phyloP scores from a whole-genome alignment of 2,329 filamentous ascomycete species.

The Dichotomopilus funicola region DNA sequence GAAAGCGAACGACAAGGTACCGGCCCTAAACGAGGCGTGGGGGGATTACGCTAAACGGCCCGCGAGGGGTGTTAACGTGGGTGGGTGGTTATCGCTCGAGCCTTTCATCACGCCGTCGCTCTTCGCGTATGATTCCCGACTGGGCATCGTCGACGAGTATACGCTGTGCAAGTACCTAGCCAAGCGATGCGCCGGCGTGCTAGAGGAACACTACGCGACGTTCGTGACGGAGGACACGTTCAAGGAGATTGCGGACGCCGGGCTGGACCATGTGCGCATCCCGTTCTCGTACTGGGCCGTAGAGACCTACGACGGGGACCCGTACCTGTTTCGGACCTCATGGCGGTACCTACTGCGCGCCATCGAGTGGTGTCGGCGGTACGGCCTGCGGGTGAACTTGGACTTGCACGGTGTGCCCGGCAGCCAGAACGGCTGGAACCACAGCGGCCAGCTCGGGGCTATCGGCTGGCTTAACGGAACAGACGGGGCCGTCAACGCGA shows the following conservation, averaged over 20 bases:
- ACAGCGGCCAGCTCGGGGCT: slow-evolving; percentile 73
- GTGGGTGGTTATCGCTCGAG: slow-evolving; percentile 89
- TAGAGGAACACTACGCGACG: slow-evolving; percentile 88
- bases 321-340: slow-evolving; percentile 77
- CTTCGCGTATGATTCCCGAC: slow-evolving; percentile 59
- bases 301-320: slow-evolving; percentile 74
- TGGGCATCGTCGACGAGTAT: slow-evolving; percentile 80
- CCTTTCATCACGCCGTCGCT: slow-evolving; percentile 93
- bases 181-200: slow-evolving; percentile 51
- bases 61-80: slow-evolving; percentile 84
- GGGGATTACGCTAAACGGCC: slow-evolving; percentile 69
- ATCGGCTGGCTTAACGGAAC: slow-evolving; percentile 92
- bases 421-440: slow-evolving; percentile 96
- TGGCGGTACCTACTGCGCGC: slow-evolving; percentile 91
- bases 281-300: slow-evolving; percentile 95
- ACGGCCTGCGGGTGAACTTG: slow-evolving; percentile 86
- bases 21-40: slow-evolving; percentile 69
- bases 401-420: slow-evolving; percentile 89
- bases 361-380: slow-evolving; percentile 90
- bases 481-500: slow-evolving; percentile 67
- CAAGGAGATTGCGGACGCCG: slow-evolving; percentile 74
- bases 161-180: slow-evolving; percentile 70
- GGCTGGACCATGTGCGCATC: slow-evolving; percentile 94
- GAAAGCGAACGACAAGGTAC: slow-evolving; percentile 71
- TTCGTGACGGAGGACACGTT: slow-evolving; percentile 86